A percentile compares a stretch with the other conserved stretches of the same genome.
These are phyloP conservation scores for Phytophthora palmivora DNA, from an alignment of 352 stramenopile species.

Conservation along the genomic window DNA sequence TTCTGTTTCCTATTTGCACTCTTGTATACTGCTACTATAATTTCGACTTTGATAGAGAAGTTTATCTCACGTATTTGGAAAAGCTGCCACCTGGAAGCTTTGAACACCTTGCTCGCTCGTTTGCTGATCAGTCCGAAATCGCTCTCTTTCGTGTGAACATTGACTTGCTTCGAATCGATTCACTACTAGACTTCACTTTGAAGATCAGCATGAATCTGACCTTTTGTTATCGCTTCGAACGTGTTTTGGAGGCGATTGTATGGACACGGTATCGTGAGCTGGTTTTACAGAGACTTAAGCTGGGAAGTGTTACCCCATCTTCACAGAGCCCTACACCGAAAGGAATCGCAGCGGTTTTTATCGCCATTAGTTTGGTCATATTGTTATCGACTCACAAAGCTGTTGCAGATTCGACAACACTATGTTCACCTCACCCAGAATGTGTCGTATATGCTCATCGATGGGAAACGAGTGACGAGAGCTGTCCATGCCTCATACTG, in stretches of 20 bases:
- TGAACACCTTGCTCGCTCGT: slow-evolving; percentile 37
- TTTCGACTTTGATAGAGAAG: slow-evolving; percentile 42
- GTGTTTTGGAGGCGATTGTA: slow-evolving; percentile 18
- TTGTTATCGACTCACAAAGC: slow-evolving; percentile 29
- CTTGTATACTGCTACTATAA: slow-evolving; percentile 38
- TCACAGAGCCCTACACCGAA: slow-evolving; percentile 27
- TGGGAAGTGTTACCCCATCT: background rate
- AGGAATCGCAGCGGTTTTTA: slow-evolving; percentile 19
- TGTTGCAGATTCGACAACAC: slow-evolving; percentile 12
- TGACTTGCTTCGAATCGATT: slow-evolving; percentile 37
- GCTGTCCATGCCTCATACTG: slow-evolving; percentile 24
- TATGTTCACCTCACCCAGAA: slow-evolving; percentile 29
- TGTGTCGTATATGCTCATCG: slow-evolving; percentile 33
- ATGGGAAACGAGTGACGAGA: slow-evolving; percentile 14
- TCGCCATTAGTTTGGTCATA: slow-evolving; percentile 15
- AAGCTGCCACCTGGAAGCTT: slow-evolving; percentile 30
- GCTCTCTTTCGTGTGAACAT: slow-evolving; percentile 39
- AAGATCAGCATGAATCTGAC: slow-evolving; percentile 37
- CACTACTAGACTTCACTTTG: slow-evolving; percentile 30
- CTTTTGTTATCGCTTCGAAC: slow-evolving; percentile 34
- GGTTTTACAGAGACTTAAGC: slow-evolving; percentile 11
- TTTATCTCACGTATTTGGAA: slow-evolving; percentile 31
- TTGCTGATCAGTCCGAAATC: slow-evolving; percentile 41
- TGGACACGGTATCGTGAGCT: slow-evolving; percentile 16
- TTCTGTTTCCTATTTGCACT: slow-evolving; percentile 37